Evolutionary conservation across 2,329 filamentous ascomycete genomes (phyloP), one percentile per base, ranked within the genome.

Genomic region (Pseudopithomyces chartarum): DNA sequence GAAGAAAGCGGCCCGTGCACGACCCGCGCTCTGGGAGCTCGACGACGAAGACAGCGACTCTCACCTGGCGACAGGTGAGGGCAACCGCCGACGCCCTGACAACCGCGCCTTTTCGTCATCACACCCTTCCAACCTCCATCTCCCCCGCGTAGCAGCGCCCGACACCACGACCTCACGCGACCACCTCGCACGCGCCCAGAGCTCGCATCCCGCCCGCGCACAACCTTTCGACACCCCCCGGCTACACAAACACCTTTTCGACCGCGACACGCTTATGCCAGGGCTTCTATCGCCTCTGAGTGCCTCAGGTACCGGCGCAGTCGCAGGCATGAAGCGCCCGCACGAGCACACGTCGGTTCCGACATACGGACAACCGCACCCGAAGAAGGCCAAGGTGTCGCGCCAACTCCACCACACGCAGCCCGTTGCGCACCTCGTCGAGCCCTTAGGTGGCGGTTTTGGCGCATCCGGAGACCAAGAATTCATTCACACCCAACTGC

Each of bases 401-500:
- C 73, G 68, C 55, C 58, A 67, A 48, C 63, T 77, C 15, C 69
- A 66, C 39, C 68, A 76, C 60, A 69, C 66, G 20, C 75, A 77
- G 60, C 69, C 68, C n/a, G 56, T 67, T 33, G 57, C 69, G 49
- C 58, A 71, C 50, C 68, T 73, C 32, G 55, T 58, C 56, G 74
- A 77, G 43, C 70, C 70, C 39, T 60, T 73, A 44, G 67, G 67
- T 54, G 76, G 78, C 2, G 72, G 73, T 23, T 62, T 69, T 34
- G 67, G 63, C 50, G 53, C 56, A 33, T 64, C 60, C 26, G 62
- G 69, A 68, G 57, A 82, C 73, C 81, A 82, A 40, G 74, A 78
- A 49, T 80, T 83, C 54, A 78, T 84, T 55, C 81, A 86, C 63
- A 76, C 79, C 15, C 78, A 87, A 63, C 75, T 88, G 57, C 76